Evolutionary conservation across 805 yeast species (phyloP).

Genomic region (Teunomyces lycoperdinae): DNA sequence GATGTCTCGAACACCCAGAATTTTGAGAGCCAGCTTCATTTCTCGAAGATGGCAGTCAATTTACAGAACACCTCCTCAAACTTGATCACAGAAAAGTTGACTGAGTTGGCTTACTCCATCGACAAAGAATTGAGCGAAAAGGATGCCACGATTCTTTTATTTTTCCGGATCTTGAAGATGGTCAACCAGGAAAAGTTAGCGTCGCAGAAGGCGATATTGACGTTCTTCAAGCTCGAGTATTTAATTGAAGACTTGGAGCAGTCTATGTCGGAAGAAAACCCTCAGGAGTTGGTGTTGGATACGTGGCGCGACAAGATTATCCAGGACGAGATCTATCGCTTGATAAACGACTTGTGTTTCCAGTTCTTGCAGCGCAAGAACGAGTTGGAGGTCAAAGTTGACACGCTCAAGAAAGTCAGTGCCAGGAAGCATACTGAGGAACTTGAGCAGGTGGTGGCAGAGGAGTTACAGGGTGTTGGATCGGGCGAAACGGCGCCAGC

Average conservation of each 20-base stretch:
- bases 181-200: constrained; percentile 23
- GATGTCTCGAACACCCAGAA: constrained; percentile 19
- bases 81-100: constrained; percentile 35
- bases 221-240: constrained; percentile 31
- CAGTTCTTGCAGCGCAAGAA: constrained; percentile 32
- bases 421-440: constrained; percentile 9
- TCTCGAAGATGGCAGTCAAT: constrained; percentile 33
- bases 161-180: constrained; percentile 23
- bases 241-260: constrained; percentile 26
- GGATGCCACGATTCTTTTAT: constrained; percentile 30
- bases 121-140: constrained; percentile 37
- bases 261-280: constrained; percentile 8
- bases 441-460: background rate
- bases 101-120: constrained; percentile 36
- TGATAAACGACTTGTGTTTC: constrained; percentile 38
- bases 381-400: constrained; percentile 19
- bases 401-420: constrained; percentile 9
- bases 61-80: constrained; percentile 33
- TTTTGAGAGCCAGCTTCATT: constrained; percentile 37
- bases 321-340: constrained; percentile 40
- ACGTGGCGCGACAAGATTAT: constrained; percentile 29
- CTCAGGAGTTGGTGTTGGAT: constrained; percentile 19
- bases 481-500: background rate
- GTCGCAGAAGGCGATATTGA: constrained; percentile 27
- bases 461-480: background rate